Evolutionary conservation across 306 rosid genomes (phyloP).

Genomic region (Cyclanthera cordifolia): DNA sequence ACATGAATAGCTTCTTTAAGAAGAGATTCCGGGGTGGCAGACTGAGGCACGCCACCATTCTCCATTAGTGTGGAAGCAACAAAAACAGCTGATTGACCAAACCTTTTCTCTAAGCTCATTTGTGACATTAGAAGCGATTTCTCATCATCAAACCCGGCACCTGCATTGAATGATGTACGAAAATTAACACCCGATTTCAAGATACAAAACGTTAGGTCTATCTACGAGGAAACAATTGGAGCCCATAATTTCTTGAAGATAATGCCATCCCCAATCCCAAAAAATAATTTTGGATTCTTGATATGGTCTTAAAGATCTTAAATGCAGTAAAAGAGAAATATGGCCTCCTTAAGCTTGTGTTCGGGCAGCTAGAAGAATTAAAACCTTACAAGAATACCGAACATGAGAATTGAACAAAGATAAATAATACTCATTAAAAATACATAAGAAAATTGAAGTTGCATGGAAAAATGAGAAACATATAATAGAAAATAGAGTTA

Average conservation of each 20-base stretch:
- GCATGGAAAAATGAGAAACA: not conserved
- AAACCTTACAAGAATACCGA: too few relatives aligned
- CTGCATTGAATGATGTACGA: conserved; percentile 20
- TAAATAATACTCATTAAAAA: not conserved
- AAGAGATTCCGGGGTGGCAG: conserved; percentile 88
- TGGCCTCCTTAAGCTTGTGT: not conserved
- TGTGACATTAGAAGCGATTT: conserved; percentile 78
- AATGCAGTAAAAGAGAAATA: not conserved
- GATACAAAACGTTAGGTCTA: not conserved
- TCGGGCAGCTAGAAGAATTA: not conserved
- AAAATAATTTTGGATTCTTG: not conserved
- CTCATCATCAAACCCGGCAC: conserved; percentile 94
- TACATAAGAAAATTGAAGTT: not conserved
- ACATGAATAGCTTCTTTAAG: conserved; percentile 98
- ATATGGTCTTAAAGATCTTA: not conserved
- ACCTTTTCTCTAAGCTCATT: conserved; percentile 93
- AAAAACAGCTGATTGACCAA: conserved; percentile 87
- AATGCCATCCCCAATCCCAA: not conserved
- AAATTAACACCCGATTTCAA: not conserved
- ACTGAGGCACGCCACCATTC: conserved; percentile 97
- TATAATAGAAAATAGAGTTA: not conserved
- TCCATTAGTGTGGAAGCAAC: conserved; percentile 97
- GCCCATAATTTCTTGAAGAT: not conserved
- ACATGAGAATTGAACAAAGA: not conserved
- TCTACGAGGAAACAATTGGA: not conserved